Evolutionary conservation across 768 basidiomycete genomes (phyloP).

Genomic region (Trametes cubensis): DNA sequence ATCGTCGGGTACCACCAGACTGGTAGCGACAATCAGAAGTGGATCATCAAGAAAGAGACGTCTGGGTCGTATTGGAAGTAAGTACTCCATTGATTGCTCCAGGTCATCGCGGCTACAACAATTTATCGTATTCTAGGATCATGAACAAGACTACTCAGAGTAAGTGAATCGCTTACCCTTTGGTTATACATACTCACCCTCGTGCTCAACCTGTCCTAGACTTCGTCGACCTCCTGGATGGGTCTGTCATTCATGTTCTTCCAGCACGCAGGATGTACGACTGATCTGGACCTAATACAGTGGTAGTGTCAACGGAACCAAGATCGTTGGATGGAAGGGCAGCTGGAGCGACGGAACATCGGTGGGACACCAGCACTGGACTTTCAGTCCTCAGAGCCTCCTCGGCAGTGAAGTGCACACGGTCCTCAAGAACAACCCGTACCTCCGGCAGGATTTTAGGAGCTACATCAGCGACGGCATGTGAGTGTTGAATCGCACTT

Average conservation of each 20-base stretch:
- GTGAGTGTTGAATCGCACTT: neutral
- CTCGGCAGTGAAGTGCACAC: neutral
- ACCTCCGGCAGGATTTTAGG: neutral
- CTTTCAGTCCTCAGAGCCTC: neutral
- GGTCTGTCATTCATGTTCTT: neutral
- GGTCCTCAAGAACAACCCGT: neutral
- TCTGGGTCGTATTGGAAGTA: neutral
- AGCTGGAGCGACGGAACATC: neutral
- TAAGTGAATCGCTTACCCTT: too few relatives aligned
- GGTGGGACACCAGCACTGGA: neutral
- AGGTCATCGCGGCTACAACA: neutral
- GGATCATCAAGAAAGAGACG: neutral
- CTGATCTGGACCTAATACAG: neutral
- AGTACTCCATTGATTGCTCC: too few relatives aligned
- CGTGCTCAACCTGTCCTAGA: too few relatives aligned
- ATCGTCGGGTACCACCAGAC: neutral
- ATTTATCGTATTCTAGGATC: neutral
- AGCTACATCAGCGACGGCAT: neutral
- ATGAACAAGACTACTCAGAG: neutral
- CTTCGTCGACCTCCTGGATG: neutral
- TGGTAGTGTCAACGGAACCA: neutral
- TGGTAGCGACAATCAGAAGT: neutral
- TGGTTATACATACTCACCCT: too few relatives aligned
- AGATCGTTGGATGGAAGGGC: neutral
- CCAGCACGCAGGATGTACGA: neutral